Evolutionary conservation across 1,139 yeast genomes (phyloP), one percentile per base, ranked within the genome.

Genomic region (Protomyces gravidus): DNA sequence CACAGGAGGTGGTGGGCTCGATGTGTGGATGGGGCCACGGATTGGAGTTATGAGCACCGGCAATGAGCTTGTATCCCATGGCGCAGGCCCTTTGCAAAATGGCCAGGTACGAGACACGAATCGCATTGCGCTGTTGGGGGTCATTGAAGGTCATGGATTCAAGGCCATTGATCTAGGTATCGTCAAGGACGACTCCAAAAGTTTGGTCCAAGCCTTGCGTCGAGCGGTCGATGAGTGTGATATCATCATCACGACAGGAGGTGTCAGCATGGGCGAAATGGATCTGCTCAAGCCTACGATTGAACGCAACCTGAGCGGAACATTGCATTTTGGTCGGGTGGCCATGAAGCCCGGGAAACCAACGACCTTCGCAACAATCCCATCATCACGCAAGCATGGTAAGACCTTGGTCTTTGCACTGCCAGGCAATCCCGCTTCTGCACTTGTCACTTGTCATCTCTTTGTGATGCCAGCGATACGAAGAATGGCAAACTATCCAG

Each of bases 321-420:
- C 63, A 1, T 75, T 79, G 26, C 80, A 77, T 63, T 79, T 79
- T 65, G 82, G 82, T 2, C 68, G 82, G 39, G 81, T 79, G 4
- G 75, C 75, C 15, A 79, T 79, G 81, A 79, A 79, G 63, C 82
- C 82, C 0, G 82, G 82, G 0, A 79, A 79, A 63, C 82, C 82
- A 1, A 76, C 80, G 1, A 79, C 82, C 0, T 79, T 78, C 69
- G 82, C 81, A 0, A 77, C 81, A 0, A 26, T 50, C 5, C 60
- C 60, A 5, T 11, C 21, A 9, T 13, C 3, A 3, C 19, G 3
- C 9, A 15, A 15, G 23, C n/a, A n/a, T n/a, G 25, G 64, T 55
- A 33, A 68, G 32, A 68, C 66, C 39, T 66, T 71, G 6, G 71
- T 78, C 1, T 76, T 79, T 68, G 81, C 79, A 0, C 70, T 79